phyloP scores from a whole-genome alignment of 1,139 yeast species.

The Pichia kudriavzevii region DNA sequence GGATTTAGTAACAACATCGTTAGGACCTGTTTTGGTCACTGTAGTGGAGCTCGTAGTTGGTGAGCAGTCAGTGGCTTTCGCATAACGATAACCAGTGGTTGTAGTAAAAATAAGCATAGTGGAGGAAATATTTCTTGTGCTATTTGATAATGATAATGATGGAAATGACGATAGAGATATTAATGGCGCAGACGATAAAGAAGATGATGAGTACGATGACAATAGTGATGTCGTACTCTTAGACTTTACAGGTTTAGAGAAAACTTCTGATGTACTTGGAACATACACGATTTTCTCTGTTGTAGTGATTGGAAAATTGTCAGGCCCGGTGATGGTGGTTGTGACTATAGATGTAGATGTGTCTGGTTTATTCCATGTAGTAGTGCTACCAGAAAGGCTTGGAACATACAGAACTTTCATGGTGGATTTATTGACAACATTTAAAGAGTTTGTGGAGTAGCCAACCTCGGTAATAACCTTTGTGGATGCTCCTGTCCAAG shows the following conservation, averaged over 20 bases:
- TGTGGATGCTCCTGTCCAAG: slow-evolving; percentile 3
- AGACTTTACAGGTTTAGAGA: too few species aligned
- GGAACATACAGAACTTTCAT: slow-evolving; percentile 2
- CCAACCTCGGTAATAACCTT: not conserved
- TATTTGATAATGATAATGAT: too few species aligned
- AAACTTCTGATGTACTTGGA: slow-evolving; percentile 3
- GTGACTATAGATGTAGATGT: not conserved
- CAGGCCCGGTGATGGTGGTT: not conserved
- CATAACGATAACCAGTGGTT: not conserved
- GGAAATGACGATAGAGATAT: too few species aligned
- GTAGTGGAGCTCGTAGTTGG: not conserved
- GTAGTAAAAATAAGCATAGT: not conserved
- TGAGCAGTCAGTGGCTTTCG: not conserved
- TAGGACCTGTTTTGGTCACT: not conserved
- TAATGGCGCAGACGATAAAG: too few species aligned
- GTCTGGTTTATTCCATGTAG: slow-evolving; percentile 3
- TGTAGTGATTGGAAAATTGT: slow-evolving; percentile 2
- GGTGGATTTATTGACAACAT: not conserved
- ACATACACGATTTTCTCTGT: slow-evolving; percentile 4
- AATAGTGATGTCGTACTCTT: too few species aligned
- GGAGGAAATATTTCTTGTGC: not conserved
- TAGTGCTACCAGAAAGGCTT: not conserved
- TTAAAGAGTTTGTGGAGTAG: not conserved
- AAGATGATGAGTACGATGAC: too few species aligned
- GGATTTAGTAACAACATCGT: slow-evolving; percentile 5